Evolutionary conservation across 129 eudicot species (phyloP), one percentile per base, ranked within the genome.

Genomic region (Flaveria trinervia): DNA sequence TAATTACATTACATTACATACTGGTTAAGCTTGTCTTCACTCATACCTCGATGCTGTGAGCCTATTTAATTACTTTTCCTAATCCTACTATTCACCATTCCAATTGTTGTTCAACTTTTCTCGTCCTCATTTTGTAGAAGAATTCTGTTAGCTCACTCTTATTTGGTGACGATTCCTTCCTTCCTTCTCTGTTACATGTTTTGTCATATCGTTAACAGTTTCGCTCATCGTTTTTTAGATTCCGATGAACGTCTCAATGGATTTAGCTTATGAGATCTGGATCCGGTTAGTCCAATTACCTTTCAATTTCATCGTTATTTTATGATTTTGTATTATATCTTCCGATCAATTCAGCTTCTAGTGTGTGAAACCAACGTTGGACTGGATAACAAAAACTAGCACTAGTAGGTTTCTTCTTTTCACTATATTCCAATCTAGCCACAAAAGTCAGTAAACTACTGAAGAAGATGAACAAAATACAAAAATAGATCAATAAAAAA

Each of bases 361-460:
- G 52, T 2, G 3, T 33, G n/a, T n/a, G n/a, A n/a, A 49, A 30
- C 28, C 49, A 45, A 11, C 49, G 9, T 8, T 45, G 13, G 49
- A 45, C 13, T 45, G 13, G 49, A 8, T 45, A 33, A 33, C 39
- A 36, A 36, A 36, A 36, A 36, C 41, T 36, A 5, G 41, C 5
- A 36, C 1, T 36, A 5, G 41, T 36, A 36, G 7, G 1, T 36
- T 36, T 8, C 41, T 36, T 36, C 41, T 5, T 36, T 36, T 36
- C 13, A 45, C 12, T 45, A 11, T 11, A 56, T 18, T 55, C 20
- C 10, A 41, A 59, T 18, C 12, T 3, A 36, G 52, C 4, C 67
- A 65, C 41, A 36, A 13, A 45, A 69, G 72, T 75, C 81, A 68
- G 72, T 81, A 49, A 75, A 81, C 72, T 70, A 51, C 57, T 73